Evolutionary conservation across 2,329 filamentous ascomycete species (phyloP), one percentile per base, ranked within the genome.

Genomic region (Teratosphaeria destructans): DNA sequence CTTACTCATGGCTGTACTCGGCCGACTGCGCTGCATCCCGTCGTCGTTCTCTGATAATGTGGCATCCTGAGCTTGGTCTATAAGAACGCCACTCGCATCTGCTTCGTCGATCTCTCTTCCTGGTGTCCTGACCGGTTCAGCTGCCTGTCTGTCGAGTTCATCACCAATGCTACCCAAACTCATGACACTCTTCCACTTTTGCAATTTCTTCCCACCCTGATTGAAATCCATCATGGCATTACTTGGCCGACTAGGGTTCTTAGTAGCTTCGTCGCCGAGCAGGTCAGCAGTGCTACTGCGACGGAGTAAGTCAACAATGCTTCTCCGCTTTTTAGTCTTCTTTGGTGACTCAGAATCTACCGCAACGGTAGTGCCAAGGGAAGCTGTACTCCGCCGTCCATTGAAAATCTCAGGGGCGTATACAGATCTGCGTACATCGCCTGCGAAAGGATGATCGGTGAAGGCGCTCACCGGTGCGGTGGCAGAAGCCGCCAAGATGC

Each of bases 381-480:
- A 60, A 7, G 61, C 57, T 23, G 60, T 64, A 32, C 62, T 66
- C 16, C 59, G 57, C 23, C 63, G 55, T 14, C 52, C 76, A 70
- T 37, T 61, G 63, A 66, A 57, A 65, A 66, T 59, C 69, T 73
- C 65, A 60, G 70, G 62, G 12, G 87, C 87, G 69, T 94, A 95
- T 0, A 92, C 82, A 66, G 93, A 88, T 4, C 82, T 73, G 27
- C 90, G 88, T 11, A 91, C 78, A 63, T 85, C 84, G 4, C 91
- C 91, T 32, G 86, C 88, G 69, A 89, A 91, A 0, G 87, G 84
- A 72, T 96, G 91, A 68, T 96, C 90, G 0, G 89, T 95, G 68
- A 97, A 97, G 29, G 92, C 93, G 65, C 81, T 90, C 34, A 96
- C 91, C 1, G 94, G 94, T 0, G 94, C 93, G 61, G 82, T 83